Base-by-base conservation (phyloP, 2,329 filamentous ascomycete species). In the Bisporella sp. region DNA sequence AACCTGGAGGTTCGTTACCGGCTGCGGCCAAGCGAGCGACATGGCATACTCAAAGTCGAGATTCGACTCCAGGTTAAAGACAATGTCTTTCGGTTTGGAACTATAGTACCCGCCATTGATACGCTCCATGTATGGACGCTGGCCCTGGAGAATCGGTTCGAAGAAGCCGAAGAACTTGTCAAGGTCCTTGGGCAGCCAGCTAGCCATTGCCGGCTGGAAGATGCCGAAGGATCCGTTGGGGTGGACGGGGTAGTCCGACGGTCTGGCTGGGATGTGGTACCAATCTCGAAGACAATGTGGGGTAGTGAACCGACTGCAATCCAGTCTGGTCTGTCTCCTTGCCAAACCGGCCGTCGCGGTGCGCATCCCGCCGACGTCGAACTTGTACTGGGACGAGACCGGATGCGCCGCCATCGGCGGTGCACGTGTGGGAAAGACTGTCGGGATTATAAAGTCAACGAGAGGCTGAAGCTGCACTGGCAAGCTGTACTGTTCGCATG, bases 1-100 rank as follows among this genome's bases (percentile, higher is more conserved):
- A 2, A 66, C 64, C 57, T 76, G 73, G 61, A 73, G 77, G 30
- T 79, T 61, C 30, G 71, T 72, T 29, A 75, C 69, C 8, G 68
- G 65, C 54, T 79, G 75, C 1, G 76, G 77, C 49, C 71, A 72
- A 28, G 78, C 68, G 43, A 79, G 64, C 4, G 73, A 63, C 62
- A 74, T 77, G 49, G 73, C 72, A 54, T 77, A 74, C 49, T 77
- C 66, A 6, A 80, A 68, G 54, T 80, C 77, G 7, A 79, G 67
- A 28, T 73, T 64, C 1, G 73, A 72, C 62, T 80, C 77, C 37
- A 69, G 69, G 12, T 69, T 69, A 57, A 51, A 64, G 35, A 60
- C 62, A 50, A 66, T 66, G 7, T 62, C 52, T 45, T 64, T 62
- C 9, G 63, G 62, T 4, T 58, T 64, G 29, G 62, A 70, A 49